These are phyloP conservation scores for Gossypium schwendimanii DNA, from an alignment of 441 rosid genomes.

Conservation along the genomic window DNA sequence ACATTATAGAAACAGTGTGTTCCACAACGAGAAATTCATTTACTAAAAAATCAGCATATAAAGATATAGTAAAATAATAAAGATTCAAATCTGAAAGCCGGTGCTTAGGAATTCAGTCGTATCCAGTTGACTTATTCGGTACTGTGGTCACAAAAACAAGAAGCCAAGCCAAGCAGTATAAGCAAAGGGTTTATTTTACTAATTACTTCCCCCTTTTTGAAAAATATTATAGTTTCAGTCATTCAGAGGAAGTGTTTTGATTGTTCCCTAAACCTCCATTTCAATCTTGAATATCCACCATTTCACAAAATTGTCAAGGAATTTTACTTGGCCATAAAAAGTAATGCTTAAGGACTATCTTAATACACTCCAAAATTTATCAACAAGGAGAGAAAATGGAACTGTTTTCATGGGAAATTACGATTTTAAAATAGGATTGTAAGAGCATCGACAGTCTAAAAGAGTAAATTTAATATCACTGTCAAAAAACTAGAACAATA, in stretches of 20 bases:
- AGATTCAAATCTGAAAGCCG: neutral
- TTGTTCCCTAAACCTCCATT: neutral
- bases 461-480: neutral
- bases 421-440: too few species aligned
- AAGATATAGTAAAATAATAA: neutral
- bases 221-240: neutral
- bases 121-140: neutral
- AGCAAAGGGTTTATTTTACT: neutral
- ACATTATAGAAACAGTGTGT: neutral
- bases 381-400: neutral
- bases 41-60: neutral
- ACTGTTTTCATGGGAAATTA: too few species aligned
- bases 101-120: neutral
- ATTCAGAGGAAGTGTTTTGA: neutral
- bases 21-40: neutral
- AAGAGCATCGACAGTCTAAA: too few species aligned
- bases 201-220: neutral
- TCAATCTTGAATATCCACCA: neutral
- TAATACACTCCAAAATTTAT: neutral
- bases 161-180: neutral
- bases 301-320: neutral
- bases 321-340: neutral
- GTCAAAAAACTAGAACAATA: neutral
- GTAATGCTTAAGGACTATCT: neutral
- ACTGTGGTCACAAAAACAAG: neutral